Evolutionary conservation across 257 asterid species (phyloP), one percentile per base, ranked within the genome.

Genomic region (Solanum gracilifrons): DNA sequence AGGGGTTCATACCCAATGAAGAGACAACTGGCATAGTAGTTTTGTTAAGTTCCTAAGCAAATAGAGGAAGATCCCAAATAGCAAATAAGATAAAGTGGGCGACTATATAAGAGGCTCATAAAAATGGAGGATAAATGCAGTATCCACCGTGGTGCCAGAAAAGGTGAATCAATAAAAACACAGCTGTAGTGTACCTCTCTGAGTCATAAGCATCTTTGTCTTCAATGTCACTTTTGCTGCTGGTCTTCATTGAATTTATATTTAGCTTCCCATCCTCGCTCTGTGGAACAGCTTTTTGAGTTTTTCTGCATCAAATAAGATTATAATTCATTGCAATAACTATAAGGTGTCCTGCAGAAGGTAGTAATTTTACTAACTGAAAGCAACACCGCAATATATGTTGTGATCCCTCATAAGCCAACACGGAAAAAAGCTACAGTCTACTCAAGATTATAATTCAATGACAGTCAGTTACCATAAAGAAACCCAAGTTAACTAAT

Each of bases 261-360:
- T 15, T 31, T 27, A 5, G 58, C 76, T 66, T 48, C 46, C 62
- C 74, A 10, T 62, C 89, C 32, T 75, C 87, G 33, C 75, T 85
- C 76, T 88, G 82, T 5, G 18, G 72, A 7, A 85, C 32, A 80
- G 20, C 46, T 91, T 89, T 90, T 90, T 90, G 92, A 74, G 92
- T 88, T 91, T 92, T 92, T 71, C 97, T 93, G 91, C 58, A 85
- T 36, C 51, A 66, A 89, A 79, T 41, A 86, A 85, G 55, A 68
- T 62, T 51, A 13, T 39, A 77, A 41, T 31, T 15, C 29, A 85
- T 36, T 68, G 29, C 12, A 74, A 82, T 27, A 39, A 33, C 16
- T 84, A 46, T 69, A 18, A 62, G 77, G 35, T 21, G 43, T 84
- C 55, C 25, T 37, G 76, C 58, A 76, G 58, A 76, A 37, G 27